phyloP scores from a whole-genome alignment of 2,329 filamentous ascomycete genomes.

The Dactylonectria estremocensis region DNA sequence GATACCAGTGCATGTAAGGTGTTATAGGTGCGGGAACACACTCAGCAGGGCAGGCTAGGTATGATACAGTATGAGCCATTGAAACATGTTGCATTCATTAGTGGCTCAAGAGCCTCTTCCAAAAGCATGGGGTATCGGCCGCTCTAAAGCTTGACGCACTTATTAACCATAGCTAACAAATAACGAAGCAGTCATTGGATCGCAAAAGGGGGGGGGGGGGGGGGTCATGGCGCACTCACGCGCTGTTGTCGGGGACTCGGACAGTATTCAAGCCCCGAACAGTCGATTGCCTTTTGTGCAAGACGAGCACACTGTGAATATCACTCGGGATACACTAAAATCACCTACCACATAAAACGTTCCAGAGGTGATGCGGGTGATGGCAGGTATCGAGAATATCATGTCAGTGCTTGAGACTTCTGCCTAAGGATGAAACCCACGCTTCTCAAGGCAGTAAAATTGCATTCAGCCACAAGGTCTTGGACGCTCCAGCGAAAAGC shows the following conservation, averaged over 20 bases:
- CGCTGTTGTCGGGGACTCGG: slow-evolving; percentile 37
- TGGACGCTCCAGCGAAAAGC: neutral
- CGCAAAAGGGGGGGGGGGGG: no score
- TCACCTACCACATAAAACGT: no score
- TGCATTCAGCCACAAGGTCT: slow-evolving; percentile 11
- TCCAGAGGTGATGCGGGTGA: no score
- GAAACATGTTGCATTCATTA: no score
- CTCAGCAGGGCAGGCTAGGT: no score
- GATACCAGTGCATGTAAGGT: no score
- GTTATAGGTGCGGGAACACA: no score
- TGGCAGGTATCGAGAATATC: neutral
- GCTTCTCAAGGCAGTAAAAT: slow-evolving; percentile 24
- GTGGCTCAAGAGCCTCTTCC: neutral
- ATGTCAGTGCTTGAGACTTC: neutral
- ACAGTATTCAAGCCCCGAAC: slow-evolving; percentile 34
- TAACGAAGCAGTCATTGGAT: slow-evolving; percentile 25
- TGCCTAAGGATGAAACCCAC: slow-evolving; percentile 10
- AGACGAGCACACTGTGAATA: neutral
- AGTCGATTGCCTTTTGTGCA: neutral
- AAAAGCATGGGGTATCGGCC: neutral
- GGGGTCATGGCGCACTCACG: slow-evolving; percentile 11
- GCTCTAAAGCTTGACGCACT: neutral
- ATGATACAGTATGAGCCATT: no score
- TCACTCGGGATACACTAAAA: no score
- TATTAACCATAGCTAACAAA: slow-evolving; percentile 25